Base-by-base conservation (phyloP, 352 stramenopile species). In the Globisporangium carolinianum region DNA sequence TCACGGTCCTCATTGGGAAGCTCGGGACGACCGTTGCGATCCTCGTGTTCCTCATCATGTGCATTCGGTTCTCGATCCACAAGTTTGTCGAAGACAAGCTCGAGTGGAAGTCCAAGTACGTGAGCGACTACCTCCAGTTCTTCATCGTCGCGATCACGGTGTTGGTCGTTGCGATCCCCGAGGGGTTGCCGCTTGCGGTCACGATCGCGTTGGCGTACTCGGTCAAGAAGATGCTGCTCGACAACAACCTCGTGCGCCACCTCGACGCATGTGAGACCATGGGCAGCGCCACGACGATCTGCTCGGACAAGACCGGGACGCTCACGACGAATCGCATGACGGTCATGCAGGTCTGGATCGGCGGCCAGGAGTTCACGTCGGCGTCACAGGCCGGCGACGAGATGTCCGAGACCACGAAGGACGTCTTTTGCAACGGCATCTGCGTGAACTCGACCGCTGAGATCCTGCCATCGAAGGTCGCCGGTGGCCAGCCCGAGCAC, bases 311-410 rank as follows among this genome's bases (percentile, higher is more conserved):
- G 81, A 99, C 96, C 3, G 97, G 72, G 47, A 99, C 96, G 17
- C 80, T 99, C 6, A 99, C 96, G 9, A 94, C 97, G 53, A 99
- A 99, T 65, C 78, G 89, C 12, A 99, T 99, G 97, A 98, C 96
- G 4, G 91, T 99, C 39, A 91, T 96, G 72, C 72, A 91, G 41
- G 71, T 80, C n/a, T 95, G 85, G 81, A 72, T 94, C 45, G 87
- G 71, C 38, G 76, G 74, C 0, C 61, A 77, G 14, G 77, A 86
- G 53, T 87, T 87, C 51, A 67, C 71, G 3, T 75, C 69, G 9
- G 79, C 75, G 2, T 62, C 73, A 1, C 67, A 87, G 37, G 71
- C 72, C 3, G 61, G 61, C 0, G 75, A 76, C 38, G 75, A 81
- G 52, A 83, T 89, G 64, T 87, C 80, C 8, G 74, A 81, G 48